Evolutionary conservation across 768 basidiomycete species (phyloP).

Genomic region (Nidula microcarpa): DNA sequence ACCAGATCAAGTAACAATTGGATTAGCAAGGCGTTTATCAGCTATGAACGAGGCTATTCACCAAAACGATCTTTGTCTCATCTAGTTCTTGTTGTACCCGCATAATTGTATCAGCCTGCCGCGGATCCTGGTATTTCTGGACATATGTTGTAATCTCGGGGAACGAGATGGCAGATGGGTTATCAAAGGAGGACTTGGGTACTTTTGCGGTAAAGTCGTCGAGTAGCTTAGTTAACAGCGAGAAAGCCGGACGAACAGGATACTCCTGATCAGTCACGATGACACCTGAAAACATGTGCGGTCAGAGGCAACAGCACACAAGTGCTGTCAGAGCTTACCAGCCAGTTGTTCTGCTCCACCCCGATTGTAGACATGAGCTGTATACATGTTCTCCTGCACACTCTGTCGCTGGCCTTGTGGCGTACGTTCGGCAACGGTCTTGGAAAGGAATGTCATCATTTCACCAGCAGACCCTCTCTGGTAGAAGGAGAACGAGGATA

Average conservation of each 20-base stretch:
- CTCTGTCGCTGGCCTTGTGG: slow-evolving; percentile 86
- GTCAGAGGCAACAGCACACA: too few species aligned
- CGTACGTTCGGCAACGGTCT: slow-evolving; percentile 89
- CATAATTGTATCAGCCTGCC: slow-evolving; percentile 98
- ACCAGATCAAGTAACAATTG: too few species aligned
- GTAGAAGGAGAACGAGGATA: slow-evolving; percentile 92
- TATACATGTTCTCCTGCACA: slow-evolving; percentile 90
- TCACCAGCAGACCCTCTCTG: slow-evolving; percentile 84
- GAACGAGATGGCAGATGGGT: slow-evolving; percentile 70
- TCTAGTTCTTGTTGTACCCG: slow-evolving; percentile 96
- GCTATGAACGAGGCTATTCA: slow-evolving; percentile 33
- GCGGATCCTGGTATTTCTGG: slow-evolving; percentile 93
- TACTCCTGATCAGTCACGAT: slow-evolving; percentile 96
- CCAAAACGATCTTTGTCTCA: slow-evolving; percentile 98
- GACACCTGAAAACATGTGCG: slow-evolving; percentile 50
- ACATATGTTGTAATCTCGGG: slow-evolving; percentile 75
- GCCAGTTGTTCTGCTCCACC: slow-evolving; percentile 83
- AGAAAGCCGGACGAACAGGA: slow-evolving; percentile 95
- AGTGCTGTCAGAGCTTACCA: slow-evolving; percentile 43
- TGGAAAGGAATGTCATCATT: slow-evolving; percentile 92
- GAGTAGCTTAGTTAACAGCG: slow-evolving; percentile 85
- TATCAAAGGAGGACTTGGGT: slow-evolving; percentile 64
- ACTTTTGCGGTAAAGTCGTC: slow-evolving; percentile 89
- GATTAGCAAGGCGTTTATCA: slow-evolving; percentile 1
- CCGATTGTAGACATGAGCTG: slow-evolving; percentile 90